These are phyloP conservation scores for Garcia nutans DNA, from an alignment of 345 rosid species.

Conservation along the genomic window DNA sequence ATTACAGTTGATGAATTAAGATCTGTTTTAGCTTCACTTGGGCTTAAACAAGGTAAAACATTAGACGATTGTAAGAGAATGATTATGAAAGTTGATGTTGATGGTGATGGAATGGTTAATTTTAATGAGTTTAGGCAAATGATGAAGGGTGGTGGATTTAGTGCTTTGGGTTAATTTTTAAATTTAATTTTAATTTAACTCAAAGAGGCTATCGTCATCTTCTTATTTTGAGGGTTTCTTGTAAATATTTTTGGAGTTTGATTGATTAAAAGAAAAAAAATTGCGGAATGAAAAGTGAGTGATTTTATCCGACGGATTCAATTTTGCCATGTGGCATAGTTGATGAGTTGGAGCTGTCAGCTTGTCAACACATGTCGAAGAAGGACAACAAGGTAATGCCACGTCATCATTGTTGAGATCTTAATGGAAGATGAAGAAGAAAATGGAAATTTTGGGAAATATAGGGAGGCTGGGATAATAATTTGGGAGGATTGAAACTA, in stretches of 20 bases:
- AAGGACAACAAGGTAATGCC: not conserved
- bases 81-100: conserved; percentile 76
- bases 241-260: conserved; percentile 12
- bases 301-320: too few relatives aligned
- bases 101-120: conserved; percentile 85
- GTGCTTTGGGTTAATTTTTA: conserved; percentile 10
- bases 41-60: conserved; percentile 70
- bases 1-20: conserved; percentile 77
- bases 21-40: conserved; percentile 65
- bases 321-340: not conserved
- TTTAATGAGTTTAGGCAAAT: conserved; percentile 42
- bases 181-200: too few relatives aligned
- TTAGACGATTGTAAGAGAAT: conserved; percentile 72
- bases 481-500: not conserved
- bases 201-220: too few relatives aligned
- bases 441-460: too few relatives aligned
- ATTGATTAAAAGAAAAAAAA: not conserved
- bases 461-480: not conserved
- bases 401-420: not conserved
- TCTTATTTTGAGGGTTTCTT: not conserved
- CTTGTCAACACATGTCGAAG: not conserved
- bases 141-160: conserved; percentile 43
- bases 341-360: not conserved
- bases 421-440: too few relatives aligned
- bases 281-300: too few relatives aligned